Percentiles rank a stretch among this genome's conserved stretches.
phyloP scores from a whole-genome alignment of 352 stramenopile species.

The Globisporangium sylvaticum region DNA sequence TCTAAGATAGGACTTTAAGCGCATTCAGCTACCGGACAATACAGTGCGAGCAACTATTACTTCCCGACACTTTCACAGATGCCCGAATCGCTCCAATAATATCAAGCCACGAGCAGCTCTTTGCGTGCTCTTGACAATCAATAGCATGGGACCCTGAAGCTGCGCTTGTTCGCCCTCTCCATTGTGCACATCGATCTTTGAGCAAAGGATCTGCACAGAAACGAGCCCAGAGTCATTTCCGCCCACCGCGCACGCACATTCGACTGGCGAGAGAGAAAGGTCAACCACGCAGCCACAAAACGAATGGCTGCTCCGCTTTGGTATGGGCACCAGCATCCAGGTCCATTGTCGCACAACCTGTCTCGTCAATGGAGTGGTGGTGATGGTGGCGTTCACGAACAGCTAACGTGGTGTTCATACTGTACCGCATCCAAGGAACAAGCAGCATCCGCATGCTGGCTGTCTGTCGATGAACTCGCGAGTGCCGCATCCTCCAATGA shows the following conservation, averaged over 20 bases:
- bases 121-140: neutral
- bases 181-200: neutral
- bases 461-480: neutral
- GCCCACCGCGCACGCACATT: neutral
- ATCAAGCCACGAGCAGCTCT: no score
- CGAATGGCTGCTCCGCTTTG: neutral
- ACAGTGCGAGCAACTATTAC: neutral
- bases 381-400: neutral
- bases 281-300: neutral
- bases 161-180: neutral
- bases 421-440: neutral
- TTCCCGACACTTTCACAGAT: neutral
- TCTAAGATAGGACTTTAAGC: neutral
- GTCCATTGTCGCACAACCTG: neutral
- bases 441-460: neutral
- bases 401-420: neutral
- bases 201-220: neutral
- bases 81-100: neutral
- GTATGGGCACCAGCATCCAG: neutral
- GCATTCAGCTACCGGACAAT: neutral
- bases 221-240: neutral
- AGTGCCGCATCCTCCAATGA: neutral
- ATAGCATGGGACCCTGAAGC: neutral
- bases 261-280: slow-evolving; percentile 2
- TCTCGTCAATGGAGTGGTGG: neutral